Conservation (phyloP, 169 alveolate genomes). For the Plasmodium falciparum region DNA sequence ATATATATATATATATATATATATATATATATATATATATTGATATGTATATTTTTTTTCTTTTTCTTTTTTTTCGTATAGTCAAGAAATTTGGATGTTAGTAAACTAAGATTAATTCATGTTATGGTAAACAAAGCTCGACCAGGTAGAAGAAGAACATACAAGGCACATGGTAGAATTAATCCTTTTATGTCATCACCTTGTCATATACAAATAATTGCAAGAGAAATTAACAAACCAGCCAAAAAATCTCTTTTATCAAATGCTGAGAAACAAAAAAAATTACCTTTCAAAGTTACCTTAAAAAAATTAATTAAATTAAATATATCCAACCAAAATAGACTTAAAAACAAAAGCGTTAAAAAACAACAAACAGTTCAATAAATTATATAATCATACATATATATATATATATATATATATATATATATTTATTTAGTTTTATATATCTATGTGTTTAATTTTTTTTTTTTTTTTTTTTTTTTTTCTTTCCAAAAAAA, state of each 20-base stretch:
- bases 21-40: too few species aligned
- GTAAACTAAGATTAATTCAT: slow-evolving; percentile 92
- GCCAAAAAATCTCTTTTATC: slow-evolving; percentile 69
- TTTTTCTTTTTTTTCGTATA: slow-evolving; percentile 8
- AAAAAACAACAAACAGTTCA: slow-evolving; percentile 12
- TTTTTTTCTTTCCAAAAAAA: too few species aligned
- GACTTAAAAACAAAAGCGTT: slow-evolving; percentile 13
- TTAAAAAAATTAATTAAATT: slow-evolving; percentile 68
- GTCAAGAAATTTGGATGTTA: slow-evolving; percentile 95
- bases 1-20: slow-evolving; percentile 3
- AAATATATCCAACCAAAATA: slow-evolving; percentile 35
- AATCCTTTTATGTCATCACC: slow-evolving; percentile 93
- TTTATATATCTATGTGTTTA: too few species aligned
- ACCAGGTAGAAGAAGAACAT: slow-evolving; percentile 98
- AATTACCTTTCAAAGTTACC: slow-evolving; percentile 47
- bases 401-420: too few species aligned
- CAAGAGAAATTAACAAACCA: slow-evolving; percentile 87
- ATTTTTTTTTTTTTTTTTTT: too few species aligned
- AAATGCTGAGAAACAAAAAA: slow-evolving; percentile 47
- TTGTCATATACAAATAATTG: slow-evolving; percentile 92
- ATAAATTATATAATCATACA: too few species aligned
- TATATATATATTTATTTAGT: too few species aligned
- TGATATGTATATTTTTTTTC: not conserved
- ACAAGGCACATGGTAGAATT: slow-evolving; percentile 99
- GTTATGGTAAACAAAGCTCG: slow-evolving; percentile 96